These are phyloP conservation scores for Paramecium sonneborni DNA, from an alignment of 73 alveolate genomes.

Conservation along the genomic window DNA sequence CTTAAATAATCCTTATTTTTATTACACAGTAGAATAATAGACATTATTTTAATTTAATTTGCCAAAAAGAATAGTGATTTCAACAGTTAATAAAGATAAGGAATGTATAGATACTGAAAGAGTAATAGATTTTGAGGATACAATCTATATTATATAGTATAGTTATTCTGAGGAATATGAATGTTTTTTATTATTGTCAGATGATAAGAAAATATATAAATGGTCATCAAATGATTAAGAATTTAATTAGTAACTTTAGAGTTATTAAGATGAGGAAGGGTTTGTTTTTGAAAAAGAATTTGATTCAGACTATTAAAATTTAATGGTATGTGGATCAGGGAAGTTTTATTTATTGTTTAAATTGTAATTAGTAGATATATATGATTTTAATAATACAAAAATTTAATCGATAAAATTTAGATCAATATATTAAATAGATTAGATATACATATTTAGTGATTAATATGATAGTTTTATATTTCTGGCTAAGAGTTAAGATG, in stretches of 20 bases:
- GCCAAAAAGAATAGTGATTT: not conserved
- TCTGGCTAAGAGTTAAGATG: not conserved
- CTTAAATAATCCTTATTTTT: not conserved
- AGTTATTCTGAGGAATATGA: constrained; percentile 13
- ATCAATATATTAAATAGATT: not conserved
- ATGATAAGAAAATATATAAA: not conserved
- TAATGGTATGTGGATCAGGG: not conserved
- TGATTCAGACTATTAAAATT: not conserved
- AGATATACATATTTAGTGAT: not conserved
- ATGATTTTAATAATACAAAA: not conserved
- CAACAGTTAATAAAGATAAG: not conserved
- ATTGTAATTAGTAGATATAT: not conserved
- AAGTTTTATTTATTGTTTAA: not conserved
- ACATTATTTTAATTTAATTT: not conserved
- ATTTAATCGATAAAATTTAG: not conserved
- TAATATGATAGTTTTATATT: not conserved
- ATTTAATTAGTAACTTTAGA: not conserved
- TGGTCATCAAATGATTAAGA: not conserved
- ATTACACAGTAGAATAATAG: not conserved
- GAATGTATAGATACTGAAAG: constrained; percentile 6
- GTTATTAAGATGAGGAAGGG: not conserved
- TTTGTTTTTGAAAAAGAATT: not conserved
- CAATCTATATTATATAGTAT: not conserved
- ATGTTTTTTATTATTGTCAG: not conserved
- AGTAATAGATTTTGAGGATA: not conserved